phyloP scores from a whole-genome alignment of 768 basidiomycete genomes.

The Leccinum rimulosum region DNA sequence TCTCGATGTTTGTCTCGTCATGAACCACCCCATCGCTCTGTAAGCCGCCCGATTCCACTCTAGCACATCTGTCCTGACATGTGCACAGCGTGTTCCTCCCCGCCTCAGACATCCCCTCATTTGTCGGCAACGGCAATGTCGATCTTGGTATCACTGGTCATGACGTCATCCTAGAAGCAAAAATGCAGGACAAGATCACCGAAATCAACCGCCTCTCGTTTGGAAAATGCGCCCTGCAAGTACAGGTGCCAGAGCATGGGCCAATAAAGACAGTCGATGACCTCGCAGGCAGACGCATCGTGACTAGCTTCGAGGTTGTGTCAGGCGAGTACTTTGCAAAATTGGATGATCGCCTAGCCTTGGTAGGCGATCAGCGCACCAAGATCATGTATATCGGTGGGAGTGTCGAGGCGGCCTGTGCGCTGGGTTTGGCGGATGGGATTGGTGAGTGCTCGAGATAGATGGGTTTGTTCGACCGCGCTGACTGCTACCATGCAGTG shows the following conservation, averaged over 20 bases:
- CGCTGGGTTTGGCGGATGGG: conserved; percentile 93
- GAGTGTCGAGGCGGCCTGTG: conserved; percentile 97
- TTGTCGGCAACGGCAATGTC: conserved; percentile 96
- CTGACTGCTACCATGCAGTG: conserved; percentile 44
- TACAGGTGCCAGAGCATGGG: conserved; percentile 85
- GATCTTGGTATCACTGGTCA: conserved; percentile 98
- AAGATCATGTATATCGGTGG: conserved; percentile 95
- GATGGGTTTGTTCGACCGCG: neutral
- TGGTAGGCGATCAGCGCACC: conserved; percentile 60
- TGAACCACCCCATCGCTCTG: conserved; percentile 94
- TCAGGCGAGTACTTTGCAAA: conserved; percentile 72
- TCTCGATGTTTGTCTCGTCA: conserved; percentile 90
- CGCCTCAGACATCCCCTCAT: conserved; percentile 95
- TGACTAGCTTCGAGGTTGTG: conserved; percentile 93
- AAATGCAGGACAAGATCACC: conserved; percentile 74
- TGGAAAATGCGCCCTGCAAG: conserved; percentile 85
- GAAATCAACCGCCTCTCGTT: conserved; percentile 86
- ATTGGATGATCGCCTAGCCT: conserved; percentile 53
- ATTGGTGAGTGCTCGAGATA: conserved; percentile 60
- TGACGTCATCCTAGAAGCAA: conserved; percentile 91
- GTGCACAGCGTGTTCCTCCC: conserved; percentile 90
- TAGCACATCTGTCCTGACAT: neutral
- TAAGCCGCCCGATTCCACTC: conserved; percentile 38
- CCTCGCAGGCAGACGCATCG: conserved; percentile 88
- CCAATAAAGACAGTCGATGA: conserved; percentile 69